Evolutionary conservation across 2,329 filamentous ascomycete species (phyloP).

Genomic region (Epichloe coenophiala): DNA sequence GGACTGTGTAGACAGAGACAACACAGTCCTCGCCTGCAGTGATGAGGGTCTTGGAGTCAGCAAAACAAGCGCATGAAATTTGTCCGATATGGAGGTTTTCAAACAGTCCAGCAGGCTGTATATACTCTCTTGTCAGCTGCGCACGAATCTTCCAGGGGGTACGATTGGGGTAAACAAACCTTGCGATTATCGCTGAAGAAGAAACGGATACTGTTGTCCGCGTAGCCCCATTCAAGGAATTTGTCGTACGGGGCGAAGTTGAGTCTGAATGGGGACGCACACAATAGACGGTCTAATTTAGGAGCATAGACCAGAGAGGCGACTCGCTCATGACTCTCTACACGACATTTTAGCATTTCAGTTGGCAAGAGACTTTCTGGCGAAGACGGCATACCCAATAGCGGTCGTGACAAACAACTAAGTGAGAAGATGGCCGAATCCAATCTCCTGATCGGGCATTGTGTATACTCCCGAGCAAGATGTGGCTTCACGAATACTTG

Average conservation of each 20-base stretch:
- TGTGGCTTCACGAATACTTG: constrained; percentile 83
- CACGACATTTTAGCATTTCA: not conserved
- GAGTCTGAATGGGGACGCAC: constrained; percentile 69
- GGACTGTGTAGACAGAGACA: constrained; percentile 68
- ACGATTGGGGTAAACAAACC: constrained; percentile 22
- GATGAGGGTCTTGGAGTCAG: constrained; percentile 79
- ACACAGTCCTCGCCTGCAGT: constrained; percentile 90
- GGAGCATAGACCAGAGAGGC: constrained; percentile 64
- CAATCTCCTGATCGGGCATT: constrained; percentile 53
- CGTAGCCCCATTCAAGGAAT: constrained; percentile 91
- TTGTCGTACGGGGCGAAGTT: constrained; percentile 89
- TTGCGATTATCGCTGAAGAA: constrained; percentile 74
- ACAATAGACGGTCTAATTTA: constrained; percentile 72
- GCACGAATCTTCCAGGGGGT: constrained; percentile 1
- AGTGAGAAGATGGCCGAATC: constrained; percentile 68
- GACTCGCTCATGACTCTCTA: constrained; percentile 63
- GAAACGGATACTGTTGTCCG: constrained; percentile 85
- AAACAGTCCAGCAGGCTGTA: constrained; percentile 62
- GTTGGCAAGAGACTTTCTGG: not conserved
- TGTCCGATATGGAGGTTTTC: constrained; percentile 91
- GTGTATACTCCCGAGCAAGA: constrained; percentile 55
- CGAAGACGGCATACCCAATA: constrained; percentile 40
- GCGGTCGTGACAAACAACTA: constrained; percentile 62
- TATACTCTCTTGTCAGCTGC: constrained; percentile 17
- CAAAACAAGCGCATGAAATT: constrained; percentile 70